Percentiles rank a stretch among this genome's conserved stretches.
phyloP scores from a whole-genome alignment of 345 rosid genomes.

The Hibiscus syriacus region DNA sequence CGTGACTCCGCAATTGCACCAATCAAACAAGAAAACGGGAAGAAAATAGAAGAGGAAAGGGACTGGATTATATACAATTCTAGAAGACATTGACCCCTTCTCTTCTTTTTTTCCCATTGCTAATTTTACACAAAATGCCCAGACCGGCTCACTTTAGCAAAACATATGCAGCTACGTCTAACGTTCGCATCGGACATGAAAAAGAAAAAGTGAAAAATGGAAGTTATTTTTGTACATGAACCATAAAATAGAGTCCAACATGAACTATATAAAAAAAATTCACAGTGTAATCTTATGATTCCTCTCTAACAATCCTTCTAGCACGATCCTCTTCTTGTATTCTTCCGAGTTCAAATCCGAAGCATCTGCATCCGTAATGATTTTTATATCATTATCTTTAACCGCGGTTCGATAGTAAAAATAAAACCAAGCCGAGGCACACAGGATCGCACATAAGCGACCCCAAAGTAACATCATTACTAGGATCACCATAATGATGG shows the following conservation, averaged over 20 bases:
- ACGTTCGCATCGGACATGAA: neutral
- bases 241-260: too few species aligned
- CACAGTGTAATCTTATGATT: conserved; percentile 22
- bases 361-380: neutral
- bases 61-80: too few species aligned
- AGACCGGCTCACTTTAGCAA: neutral
- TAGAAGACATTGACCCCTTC: neutral
- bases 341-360: conserved; percentile 36
- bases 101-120: too few species aligned
- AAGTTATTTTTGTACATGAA: neutral
- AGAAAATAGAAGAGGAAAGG: neutral
- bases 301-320: conserved; percentile 69
- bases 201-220: neutral
- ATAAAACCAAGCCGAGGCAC: conserved; percentile 56
- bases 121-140: neutral
- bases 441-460: conserved; percentile 53
- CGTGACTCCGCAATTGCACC: neutral
- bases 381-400: neutral
- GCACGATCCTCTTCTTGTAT: conserved; percentile 49
- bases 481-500: conserved; percentile 42
- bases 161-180: neutral
- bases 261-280: neutral
- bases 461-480: conserved; percentile 52
- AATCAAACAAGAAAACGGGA: neutral
- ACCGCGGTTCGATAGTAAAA: conserved; percentile 26